Percentiles rank a stretch among this genome's conserved stretches.
These are phyloP conservation scores for Zea luxurians DNA, from an alignment of 176 grass and related monocot species.

Conservation along the genomic window DNA sequence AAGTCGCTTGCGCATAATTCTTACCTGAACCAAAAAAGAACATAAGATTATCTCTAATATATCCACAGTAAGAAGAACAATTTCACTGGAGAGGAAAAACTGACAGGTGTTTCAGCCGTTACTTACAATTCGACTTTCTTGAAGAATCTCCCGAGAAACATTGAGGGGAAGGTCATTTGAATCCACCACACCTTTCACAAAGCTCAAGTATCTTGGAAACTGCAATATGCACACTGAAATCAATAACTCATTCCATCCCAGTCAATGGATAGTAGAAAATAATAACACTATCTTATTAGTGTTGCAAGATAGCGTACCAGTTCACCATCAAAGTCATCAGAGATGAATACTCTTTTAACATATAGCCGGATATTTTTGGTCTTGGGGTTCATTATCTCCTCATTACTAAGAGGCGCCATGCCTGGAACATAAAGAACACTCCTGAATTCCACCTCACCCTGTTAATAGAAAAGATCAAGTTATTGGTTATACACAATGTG, in stretches of 20 bases:
- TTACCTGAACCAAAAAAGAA: slow-evolving; percentile 49
- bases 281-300: not conserved
- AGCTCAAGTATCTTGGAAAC: slow-evolving; percentile 84
- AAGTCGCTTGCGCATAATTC: slow-evolving; percentile 90
- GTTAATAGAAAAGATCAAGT: slow-evolving; percentile 33
- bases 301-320: slow-evolving; percentile 40
- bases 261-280: not conserved
- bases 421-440: slow-evolving; percentile 79
- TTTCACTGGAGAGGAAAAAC: not conserved
- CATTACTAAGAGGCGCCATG: slow-evolving; percentile 80
- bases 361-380: slow-evolving; percentile 82
- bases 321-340: slow-evolving; percentile 85
- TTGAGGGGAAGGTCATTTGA: slow-evolving; percentile 86
- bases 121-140: slow-evolving; percentile 94
- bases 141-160: slow-evolving; percentile 86
- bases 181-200: slow-evolving; percentile 87
- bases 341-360: slow-evolving; percentile 86
- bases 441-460: slow-evolving; percentile 89
- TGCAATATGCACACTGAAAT: slow-evolving; percentile 39
- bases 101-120: not conserved
- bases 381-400: slow-evolving; percentile 80
- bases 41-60: slow-evolving; percentile 22
- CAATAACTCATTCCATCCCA: not conserved
- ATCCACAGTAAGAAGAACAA: not conserved
- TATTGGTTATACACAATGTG: not conserved